These are phyloP conservation scores for Hippophae gyantsensis DNA, from an alignment of 306 rosid species.

Conservation along the genomic window DNA sequence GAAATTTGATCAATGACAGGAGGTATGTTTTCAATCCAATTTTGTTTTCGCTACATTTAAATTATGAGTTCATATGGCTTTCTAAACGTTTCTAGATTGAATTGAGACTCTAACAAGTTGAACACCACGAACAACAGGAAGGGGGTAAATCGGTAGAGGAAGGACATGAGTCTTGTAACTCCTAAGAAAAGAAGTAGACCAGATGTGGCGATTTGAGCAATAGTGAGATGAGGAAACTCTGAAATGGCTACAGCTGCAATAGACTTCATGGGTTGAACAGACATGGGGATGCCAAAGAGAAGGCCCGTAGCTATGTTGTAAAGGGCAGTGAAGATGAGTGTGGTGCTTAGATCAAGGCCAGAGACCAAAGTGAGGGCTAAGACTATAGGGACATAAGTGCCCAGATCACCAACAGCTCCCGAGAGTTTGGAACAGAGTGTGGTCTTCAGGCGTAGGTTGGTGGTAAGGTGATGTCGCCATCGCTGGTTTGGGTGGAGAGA, in stretches of 20 bases:
- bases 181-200: constrained; percentile 65
- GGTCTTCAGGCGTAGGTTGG: constrained; percentile 41
- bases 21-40: too few species aligned
- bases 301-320: constrained; percentile 70
- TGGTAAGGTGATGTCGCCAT: constrained; percentile 29
- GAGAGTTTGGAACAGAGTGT: constrained; percentile 42
- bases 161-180: constrained; percentile 61
- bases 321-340: constrained; percentile 60
- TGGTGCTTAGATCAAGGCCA: constrained; percentile 52
- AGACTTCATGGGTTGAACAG: constrained; percentile 91
- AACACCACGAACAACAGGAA: constrained; percentile 80
- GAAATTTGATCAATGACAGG: too few species aligned
- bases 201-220: constrained; percentile 66
- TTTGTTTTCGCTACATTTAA: too few species aligned
- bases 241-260: constrained; percentile 83
- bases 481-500: constrained; percentile 15
- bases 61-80: too few species aligned
- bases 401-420: constrained; percentile 79
- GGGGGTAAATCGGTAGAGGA: constrained; percentile 65
- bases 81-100: too few species aligned
- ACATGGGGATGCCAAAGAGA: constrained; percentile 81
- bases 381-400: constrained; percentile 73
- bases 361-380: constrained; percentile 52
- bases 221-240: constrained; percentile 51
- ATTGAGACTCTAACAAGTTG: too few species aligned